A percentile compares a stretch with the other conserved stretches of the same genome.
These are phyloP conservation scores for Fusarium stilboides DNA, from an alignment of 2,329 filamentous ascomycete genomes.

Conservation along the genomic window DNA sequence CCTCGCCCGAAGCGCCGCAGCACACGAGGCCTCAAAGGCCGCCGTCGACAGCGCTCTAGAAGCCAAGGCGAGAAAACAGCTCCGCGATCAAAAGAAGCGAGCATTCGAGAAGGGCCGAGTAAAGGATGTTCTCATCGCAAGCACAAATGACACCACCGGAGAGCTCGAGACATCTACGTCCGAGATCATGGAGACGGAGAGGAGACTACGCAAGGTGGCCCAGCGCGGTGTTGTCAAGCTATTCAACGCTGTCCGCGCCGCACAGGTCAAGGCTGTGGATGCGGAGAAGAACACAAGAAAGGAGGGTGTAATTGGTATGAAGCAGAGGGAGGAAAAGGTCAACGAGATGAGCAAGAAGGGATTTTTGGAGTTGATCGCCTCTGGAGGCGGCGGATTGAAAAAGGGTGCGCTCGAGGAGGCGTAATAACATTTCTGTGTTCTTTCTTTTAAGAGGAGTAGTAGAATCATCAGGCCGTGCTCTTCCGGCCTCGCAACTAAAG, in stretches of 20 bases:
- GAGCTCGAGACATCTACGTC: slow-evolving; percentile 63
- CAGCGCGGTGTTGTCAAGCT: slow-evolving; percentile 95
- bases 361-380: slow-evolving; percentile 90
- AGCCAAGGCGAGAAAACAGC: slow-evolving; percentile 81
- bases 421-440: slow-evolving; percentile 50
- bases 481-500: slow-evolving; percentile 48
- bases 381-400: slow-evolving; percentile 72
- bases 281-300: slow-evolving; percentile 79
- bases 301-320: slow-evolving; percentile 83
- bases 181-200: slow-evolving; percentile 79
- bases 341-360: slow-evolving; percentile 98
- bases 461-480: slow-evolving; percentile 48
- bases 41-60: slow-evolving; percentile 85
- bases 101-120: slow-evolving; percentile 90
- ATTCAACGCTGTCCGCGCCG: slow-evolving; percentile 94
- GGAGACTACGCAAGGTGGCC: slow-evolving; percentile 85
- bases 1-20: slow-evolving; percentile 84
- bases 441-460: slow-evolving; percentile 49
- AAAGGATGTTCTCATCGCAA: slow-evolving; percentile 82
- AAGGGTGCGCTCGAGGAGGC: slow-evolving; percentile 73
- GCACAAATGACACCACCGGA: slow-evolving; percentile 67
- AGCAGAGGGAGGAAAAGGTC: slow-evolving; percentile 86
- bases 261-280: slow-evolving; percentile 89
- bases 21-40: slow-evolving; percentile 79
- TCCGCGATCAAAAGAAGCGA: slow-evolving; percentile 84